phyloP scores from a whole-genome alignment of 306 rosid genomes.

The Quercus wislizeni region DNA sequence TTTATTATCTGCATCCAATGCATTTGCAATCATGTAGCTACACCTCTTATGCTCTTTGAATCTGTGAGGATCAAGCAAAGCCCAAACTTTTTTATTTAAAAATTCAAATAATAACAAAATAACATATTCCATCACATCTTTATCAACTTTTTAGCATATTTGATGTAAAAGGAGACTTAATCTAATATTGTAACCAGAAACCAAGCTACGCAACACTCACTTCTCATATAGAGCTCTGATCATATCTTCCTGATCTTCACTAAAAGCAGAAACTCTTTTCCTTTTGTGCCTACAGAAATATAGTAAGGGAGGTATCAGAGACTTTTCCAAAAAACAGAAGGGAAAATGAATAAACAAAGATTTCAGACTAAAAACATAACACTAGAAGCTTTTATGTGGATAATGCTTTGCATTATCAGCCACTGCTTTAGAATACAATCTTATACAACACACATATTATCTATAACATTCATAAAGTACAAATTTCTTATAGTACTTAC shows the following conservation, averaged over 20 bases:
- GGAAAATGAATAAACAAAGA: background rate
- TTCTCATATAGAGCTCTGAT: constrained; percentile 73
- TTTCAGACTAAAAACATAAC: background rate
- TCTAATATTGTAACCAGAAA: constrained; percentile 12
- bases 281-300: constrained; percentile 50
- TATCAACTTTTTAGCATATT: background rate
- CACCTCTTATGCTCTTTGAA: constrained; percentile 84
- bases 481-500: constrained; percentile 45
- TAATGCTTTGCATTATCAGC: background rate
- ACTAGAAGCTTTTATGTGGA: background rate
- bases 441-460: background rate
- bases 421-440: background rate
- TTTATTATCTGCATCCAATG: constrained; percentile 59
- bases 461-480: constrained; percentile 19
- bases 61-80: constrained; percentile 27
- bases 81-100: background rate
- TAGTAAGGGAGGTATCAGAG: constrained; percentile 8
- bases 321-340: background rate
- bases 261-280: constrained; percentile 64
- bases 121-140: background rate
- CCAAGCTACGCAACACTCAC: constrained; percentile 56
- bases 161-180: constrained; percentile 11
- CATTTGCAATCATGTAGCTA: constrained; percentile 83
- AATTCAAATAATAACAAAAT: background rate
- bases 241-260: constrained; percentile 68